Conservation (phyloP, 2,329 filamentous ascomycete genomes). For the Microdochium trichocladiopsis region DNA sequence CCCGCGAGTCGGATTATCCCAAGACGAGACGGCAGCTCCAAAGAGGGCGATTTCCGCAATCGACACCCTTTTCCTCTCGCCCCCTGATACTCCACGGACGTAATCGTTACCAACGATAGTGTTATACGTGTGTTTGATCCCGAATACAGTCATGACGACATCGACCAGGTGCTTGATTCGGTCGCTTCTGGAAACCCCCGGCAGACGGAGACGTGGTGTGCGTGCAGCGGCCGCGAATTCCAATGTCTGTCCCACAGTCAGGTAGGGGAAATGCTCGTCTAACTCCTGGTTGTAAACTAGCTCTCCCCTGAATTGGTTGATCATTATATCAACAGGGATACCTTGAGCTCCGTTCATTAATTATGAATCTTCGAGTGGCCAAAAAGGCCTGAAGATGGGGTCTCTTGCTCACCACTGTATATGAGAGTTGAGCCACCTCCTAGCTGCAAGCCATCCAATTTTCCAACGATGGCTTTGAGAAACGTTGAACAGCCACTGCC, state of each 20-base stretch:
- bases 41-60: slow-evolving; percentile 58
- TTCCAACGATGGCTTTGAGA: slow-evolving; percentile 39
- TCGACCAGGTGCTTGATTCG: slow-evolving; percentile 50
- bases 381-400: not conserved
- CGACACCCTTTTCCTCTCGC: slow-evolving; percentile 62
- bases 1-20: slow-evolving; percentile 62
- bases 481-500: slow-evolving; percentile 52
- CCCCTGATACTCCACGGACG: slow-evolving; percentile 59
- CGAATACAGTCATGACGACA: slow-evolving; percentile 55
- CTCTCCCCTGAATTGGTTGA: slow-evolving; percentile 17
- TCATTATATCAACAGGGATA: not conserved
- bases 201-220: slow-evolving; percentile 22
- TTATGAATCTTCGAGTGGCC: not conserved
- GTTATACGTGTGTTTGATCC: slow-evolving; percentile 53
- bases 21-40: slow-evolving; percentile 52
- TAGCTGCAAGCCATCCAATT: not conserved
- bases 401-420: not conserved
- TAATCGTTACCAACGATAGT: slow-evolving; percentile 65
- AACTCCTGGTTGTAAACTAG: slow-evolving; percentile 59
- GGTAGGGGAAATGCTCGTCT: slow-evolving; percentile 57
- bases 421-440: not conserved
- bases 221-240: slow-evolving; percentile 55
- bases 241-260: slow-evolving; percentile 58
- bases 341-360: not conserved
- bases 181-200: not conserved